phyloP scores from a whole-genome alignment of 208 protist species.

The Acanthamoeba castellanii region DNA sequence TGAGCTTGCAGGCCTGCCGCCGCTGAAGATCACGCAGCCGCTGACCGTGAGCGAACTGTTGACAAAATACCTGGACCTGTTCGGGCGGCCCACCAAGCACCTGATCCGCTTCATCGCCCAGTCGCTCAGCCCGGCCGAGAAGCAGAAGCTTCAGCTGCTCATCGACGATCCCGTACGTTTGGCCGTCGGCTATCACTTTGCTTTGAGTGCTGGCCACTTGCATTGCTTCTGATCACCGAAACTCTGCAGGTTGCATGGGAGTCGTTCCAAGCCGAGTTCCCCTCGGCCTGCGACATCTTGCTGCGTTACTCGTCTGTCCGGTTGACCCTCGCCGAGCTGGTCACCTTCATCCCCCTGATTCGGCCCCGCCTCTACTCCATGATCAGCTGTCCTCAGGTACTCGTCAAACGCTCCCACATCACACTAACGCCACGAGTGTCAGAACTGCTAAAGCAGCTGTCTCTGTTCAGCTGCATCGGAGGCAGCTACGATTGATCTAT shows the following conservation, averaged over 20 bases:
- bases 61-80: conserved; percentile 59
- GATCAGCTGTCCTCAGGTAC: conserved; percentile 42
- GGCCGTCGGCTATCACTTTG: not conserved
- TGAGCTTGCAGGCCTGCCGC: not conserved
- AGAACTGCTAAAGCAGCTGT: not conserved
- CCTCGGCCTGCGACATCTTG: conserved; percentile 42
- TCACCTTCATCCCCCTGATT: conserved; percentile 65
- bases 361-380: conserved; percentile 52
- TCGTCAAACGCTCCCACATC: not conserved
- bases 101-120: conserved; percentile 49
- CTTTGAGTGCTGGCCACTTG: not conserved
- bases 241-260: conserved; percentile 12
- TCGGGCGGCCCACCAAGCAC: conserved; percentile 50
- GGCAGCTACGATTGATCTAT: conserved; percentile 34
- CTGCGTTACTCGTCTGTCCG: conserved; percentile 60
- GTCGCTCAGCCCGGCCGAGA: not conserved
- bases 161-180: conserved; percentile 24
- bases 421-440: too few relatives aligned
- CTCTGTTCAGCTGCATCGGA: not conserved
- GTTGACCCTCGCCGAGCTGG: conserved; percentile 29
- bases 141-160: not conserved
- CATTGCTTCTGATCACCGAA: not conserved
- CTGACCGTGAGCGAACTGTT: conserved; percentile 48
- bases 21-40: conserved; percentile 61
- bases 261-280: conserved; percentile 26